Conservation (phyloP, 2,329 filamentous ascomycete genomes). For the Scortechinia acanthostroma region DNA sequence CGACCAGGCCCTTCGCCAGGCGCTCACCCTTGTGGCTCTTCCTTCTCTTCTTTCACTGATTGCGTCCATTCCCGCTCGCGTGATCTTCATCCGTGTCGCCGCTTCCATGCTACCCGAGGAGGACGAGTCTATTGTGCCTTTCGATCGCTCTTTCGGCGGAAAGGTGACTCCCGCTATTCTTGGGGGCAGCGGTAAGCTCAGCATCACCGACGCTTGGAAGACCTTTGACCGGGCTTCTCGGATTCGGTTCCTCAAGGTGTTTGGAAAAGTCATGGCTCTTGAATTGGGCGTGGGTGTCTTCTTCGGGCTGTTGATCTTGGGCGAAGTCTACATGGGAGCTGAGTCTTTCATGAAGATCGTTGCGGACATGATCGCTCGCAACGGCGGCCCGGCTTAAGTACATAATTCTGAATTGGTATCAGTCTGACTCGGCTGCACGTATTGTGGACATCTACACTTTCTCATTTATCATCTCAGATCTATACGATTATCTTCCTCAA, state of each 20-base stretch:
- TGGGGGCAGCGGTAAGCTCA: slow-evolving; percentile 40
- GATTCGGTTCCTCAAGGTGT: slow-evolving; percentile 45
- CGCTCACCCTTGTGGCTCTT: slow-evolving; percentile 9
- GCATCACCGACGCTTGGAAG: slow-evolving; percentile 53
- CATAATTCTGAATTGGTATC: too few species aligned
- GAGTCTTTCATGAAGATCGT: too few species aligned
- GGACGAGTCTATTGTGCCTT: slow-evolving; percentile 56
- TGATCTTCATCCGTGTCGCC: slow-evolving; percentile 54
- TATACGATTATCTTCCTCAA: too few species aligned
- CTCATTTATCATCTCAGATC: too few species aligned
- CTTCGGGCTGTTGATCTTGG: too few species aligned
- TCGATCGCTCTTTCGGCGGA: slow-evolving; percentile 54
- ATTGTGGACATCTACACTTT: too few species aligned
- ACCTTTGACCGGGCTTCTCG: slow-evolving; percentile 50
- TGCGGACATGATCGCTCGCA: too few species aligned
- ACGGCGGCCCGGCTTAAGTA: too few species aligned
- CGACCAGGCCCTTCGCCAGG: not conserved
- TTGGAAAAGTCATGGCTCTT: slow-evolving; percentile 46
- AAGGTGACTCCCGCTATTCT: slow-evolving; percentile 43
- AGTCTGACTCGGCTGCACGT: too few species aligned
- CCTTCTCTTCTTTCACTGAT: slow-evolving; percentile 31
- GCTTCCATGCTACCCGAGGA: slow-evolving; percentile 58
- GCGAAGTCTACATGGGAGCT: too few species aligned
- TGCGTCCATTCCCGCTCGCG: slow-evolving; percentile 48
- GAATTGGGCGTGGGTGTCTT: too few species aligned